phyloP scores from a whole-genome alignment of 352 stramenopile genomes.

The Phytophthora agathidicida region DNA sequence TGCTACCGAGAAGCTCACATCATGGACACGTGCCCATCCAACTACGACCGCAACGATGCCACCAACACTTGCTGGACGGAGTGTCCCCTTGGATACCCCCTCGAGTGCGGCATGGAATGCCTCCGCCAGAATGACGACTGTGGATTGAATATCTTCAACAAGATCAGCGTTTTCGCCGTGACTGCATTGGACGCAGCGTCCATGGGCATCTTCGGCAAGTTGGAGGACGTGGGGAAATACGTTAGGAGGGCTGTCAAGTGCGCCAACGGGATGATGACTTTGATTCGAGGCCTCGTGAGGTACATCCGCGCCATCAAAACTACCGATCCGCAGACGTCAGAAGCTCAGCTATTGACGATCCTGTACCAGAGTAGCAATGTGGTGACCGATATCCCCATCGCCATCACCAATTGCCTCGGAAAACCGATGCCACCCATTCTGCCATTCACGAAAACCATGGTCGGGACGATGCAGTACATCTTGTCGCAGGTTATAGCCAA shows the following conservation, averaged over 20 bases:
- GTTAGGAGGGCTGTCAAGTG: slow-evolving; percentile 50
- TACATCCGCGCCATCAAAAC: slow-evolving; percentile 34
- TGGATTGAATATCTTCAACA: slow-evolving; percentile 31
- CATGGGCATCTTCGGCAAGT: slow-evolving; percentile 32
- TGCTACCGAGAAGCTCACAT: slow-evolving; percentile 57
- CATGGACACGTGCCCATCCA: slow-evolving; percentile 39
- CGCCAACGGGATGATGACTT: slow-evolving; percentile 40
- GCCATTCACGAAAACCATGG: too few species aligned
- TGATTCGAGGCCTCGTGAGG: slow-evolving; percentile 21
- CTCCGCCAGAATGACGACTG: slow-evolving; percentile 67
- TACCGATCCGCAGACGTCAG: slow-evolving; percentile 47
- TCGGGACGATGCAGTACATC: slow-evolving; percentile 29
- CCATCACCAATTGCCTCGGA: slow-evolving; percentile 53
- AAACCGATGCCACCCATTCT: slow-evolving; percentile 18
- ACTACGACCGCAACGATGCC: slow-evolving; percentile 44
- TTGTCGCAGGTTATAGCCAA: slow-evolving; percentile 34
- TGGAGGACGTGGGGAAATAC: slow-evolving; percentile 38
- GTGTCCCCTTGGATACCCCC: slow-evolving; percentile 62
- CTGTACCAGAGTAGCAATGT: slow-evolving; percentile 64
- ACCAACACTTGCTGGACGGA: slow-evolving; percentile 58
- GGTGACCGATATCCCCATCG: slow-evolving; percentile 53
- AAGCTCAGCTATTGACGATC: slow-evolving; percentile 51
- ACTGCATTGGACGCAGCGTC: slow-evolving; percentile 37
- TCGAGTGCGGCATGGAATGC: slow-evolving; percentile 66
- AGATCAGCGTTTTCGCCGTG: slow-evolving; percentile 38